Evolutionary conservation across 805 yeast genomes (phyloP).

Genomic region (Yarrowia phangngaensis): DNA sequence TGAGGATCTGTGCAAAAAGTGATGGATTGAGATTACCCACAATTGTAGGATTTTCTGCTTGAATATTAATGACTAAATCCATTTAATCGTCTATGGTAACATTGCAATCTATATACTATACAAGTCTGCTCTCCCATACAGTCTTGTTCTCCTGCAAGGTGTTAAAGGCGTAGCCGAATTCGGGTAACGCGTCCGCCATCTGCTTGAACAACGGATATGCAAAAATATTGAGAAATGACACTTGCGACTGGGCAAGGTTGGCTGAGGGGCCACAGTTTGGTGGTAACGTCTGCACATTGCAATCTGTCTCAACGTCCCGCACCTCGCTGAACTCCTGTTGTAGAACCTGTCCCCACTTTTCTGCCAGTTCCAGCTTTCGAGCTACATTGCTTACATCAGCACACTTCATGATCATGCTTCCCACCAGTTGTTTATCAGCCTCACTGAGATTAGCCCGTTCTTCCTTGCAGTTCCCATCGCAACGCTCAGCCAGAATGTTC

Average conservation of each 20-base stretch:
- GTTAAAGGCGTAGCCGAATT: slow-evolving; percentile 28
- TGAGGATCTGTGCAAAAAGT: no score
- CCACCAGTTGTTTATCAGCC: slow-evolving; percentile 42
- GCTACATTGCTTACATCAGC: slow-evolving; percentile 95
- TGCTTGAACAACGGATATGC: slow-evolving; percentile 72
- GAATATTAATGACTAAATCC: no score
- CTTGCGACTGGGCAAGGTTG: slow-evolving; percentile 62
- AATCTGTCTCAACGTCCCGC: slow-evolving; percentile 47
- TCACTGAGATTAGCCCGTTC: slow-evolving; percentile 21
- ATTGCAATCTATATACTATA: no score
- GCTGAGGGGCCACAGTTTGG: slow-evolving; percentile 24
- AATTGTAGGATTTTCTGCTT: no score
- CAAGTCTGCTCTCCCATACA: slow-evolving; percentile 25
- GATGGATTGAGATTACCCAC: no score
- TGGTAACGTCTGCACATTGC: slow-evolving; percentile 32
- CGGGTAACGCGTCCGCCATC: slow-evolving; percentile 57
- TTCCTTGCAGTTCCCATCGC: slow-evolving; percentile 17
- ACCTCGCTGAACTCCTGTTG: slow-evolving; percentile 74
- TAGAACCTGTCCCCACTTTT: slow-evolving; percentile 83
- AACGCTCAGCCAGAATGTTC: slow-evolving; percentile 1
- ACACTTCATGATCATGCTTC: slow-evolving; percentile 76
- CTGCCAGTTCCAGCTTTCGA: slow-evolving; percentile 67
- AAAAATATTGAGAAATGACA: slow-evolving; percentile 77
- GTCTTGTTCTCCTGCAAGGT: slow-evolving; percentile 22
- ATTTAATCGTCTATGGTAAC: no score